Percentiles rank a stretch among this genome's conserved stretches.
Evolutionary conservation across 306 rosid genomes (phyloP).

Genomic region (Sesbania bispinosa): DNA sequence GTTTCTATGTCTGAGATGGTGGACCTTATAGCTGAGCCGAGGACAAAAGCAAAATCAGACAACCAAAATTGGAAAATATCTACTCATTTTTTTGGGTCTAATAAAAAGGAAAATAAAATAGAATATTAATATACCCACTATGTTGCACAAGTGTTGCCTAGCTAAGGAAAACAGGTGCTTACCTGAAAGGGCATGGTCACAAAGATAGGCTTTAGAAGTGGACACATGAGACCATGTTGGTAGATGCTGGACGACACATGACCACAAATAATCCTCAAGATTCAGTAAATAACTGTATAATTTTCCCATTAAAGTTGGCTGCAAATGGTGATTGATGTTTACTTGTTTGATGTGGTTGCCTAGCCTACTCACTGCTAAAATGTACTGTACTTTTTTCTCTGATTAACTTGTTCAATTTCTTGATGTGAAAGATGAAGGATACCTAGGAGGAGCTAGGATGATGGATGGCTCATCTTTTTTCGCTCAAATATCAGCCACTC

Average conservation of each 20-base stretch:
- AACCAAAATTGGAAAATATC: constrained; percentile 15
- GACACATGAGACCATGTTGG: constrained; percentile 27
- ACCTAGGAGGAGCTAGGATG: constrained; percentile 6
- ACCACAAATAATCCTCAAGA: constrained; percentile 28
- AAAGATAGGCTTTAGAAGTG: neutral
- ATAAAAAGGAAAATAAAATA: neutral
- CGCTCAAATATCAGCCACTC: neutral
- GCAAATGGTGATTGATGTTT: constrained; percentile 19
- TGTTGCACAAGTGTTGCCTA: neutral
- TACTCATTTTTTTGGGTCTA: neutral
- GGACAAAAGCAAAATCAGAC: constrained; percentile 30
- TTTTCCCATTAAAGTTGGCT: neutral
- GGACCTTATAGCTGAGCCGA: constrained; percentile 5
- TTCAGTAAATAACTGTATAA: neutral
- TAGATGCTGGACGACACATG: constrained; percentile 10
- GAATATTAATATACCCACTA: neutral
- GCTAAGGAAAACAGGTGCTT: neutral
- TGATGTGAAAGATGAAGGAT: constrained; percentile 15
- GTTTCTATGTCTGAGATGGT: constrained; percentile 33
- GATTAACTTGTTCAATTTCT: neutral
- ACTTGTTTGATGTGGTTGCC: constrained; percentile 11
- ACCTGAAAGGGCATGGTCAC: constrained; percentile 32
- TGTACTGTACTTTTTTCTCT: constrained; percentile 6
- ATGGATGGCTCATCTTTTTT: neutral
- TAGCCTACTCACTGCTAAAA: neutral